Percentiles rank a stretch among this genome's conserved stretches.
phyloP scores from a whole-genome alignment of 176 grass and related monocot species.

The Alopecurus myosuroides region DNA sequence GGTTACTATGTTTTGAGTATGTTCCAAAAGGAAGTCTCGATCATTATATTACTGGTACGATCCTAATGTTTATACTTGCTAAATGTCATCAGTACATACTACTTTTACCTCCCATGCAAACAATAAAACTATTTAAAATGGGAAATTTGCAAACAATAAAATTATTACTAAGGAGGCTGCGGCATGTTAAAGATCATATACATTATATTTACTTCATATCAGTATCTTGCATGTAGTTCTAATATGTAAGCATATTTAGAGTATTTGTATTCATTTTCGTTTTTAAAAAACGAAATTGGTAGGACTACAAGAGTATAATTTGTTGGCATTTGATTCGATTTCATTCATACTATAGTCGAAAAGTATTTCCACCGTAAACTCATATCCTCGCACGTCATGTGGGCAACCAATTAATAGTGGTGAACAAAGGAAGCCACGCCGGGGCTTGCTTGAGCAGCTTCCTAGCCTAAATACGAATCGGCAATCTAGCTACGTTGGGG shows the following conservation, averaged over 20 bases:
- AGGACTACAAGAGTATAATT: neutral
- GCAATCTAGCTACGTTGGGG: neutral
- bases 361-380: neutral
- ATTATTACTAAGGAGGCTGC: neutral
- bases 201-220: neutral
- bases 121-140: neutral
- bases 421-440: neutral
- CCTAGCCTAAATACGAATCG: neutral
- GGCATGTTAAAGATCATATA: neutral
- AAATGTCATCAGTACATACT: neutral
- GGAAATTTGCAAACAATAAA: neutral
- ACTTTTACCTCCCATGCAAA: neutral
- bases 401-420: neutral
- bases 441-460: neutral
- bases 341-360: neutral
- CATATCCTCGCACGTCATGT: neutral
- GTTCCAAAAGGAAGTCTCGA: neutral
- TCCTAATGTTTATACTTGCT: neutral
- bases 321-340: neutral
- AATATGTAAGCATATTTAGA: neutral
- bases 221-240: neutral
- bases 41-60: neutral
- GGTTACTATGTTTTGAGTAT: slow-evolving; percentile 6
- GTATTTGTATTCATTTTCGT: neutral
- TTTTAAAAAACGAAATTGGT: neutral